These are phyloP conservation scores for Dendrostoma leiphaemia DNA, from an alignment of 2,329 filamentous ascomycete species.

Conservation along the genomic window DNA sequence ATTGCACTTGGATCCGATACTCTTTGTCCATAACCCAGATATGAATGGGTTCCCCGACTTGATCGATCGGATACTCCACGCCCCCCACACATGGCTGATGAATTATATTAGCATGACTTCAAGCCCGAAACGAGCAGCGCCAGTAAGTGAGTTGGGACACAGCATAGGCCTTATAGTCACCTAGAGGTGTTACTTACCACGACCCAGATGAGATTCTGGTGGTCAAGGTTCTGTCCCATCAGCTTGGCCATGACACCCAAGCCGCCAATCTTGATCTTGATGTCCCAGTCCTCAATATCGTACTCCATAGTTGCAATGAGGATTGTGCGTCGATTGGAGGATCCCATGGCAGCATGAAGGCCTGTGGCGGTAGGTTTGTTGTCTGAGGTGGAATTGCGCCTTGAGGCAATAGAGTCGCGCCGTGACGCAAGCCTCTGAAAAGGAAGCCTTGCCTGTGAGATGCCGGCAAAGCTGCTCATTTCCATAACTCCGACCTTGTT, in stretches of 20 bases:
- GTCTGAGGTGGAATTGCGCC: neutral
- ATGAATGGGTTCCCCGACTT: constrained; percentile 58
- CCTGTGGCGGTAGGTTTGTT: constrained; percentile 45
- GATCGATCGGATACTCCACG: constrained; percentile 62
- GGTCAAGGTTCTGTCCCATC: constrained; percentile 64
- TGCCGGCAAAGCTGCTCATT: constrained; percentile 10
- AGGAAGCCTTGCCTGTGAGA: constrained; percentile 26
- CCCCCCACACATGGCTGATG: constrained; percentile 62
- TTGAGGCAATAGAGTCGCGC: too few relatives aligned
- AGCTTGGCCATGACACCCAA: constrained; percentile 69
- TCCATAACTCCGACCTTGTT: constrained; percentile 18
- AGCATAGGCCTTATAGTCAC: too few relatives aligned
- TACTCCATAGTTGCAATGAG: constrained; percentile 50
- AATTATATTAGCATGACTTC: too few relatives aligned
- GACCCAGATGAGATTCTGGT: constrained; percentile 65
- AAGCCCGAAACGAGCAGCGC: too few relatives aligned
- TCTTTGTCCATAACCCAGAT: constrained; percentile 60
- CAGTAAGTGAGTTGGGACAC: too few relatives aligned
- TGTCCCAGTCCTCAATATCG: constrained; percentile 67
- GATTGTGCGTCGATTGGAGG: too few relatives aligned
- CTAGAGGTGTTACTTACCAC: too few relatives aligned
- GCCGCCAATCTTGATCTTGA: constrained; percentile 71
- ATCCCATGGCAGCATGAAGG: too few relatives aligned
- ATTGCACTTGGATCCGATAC: constrained; percentile 63
- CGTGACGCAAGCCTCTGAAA: too few relatives aligned